Conservation (phyloP, 1,284 basidiomycete genomes). For the Ceratobasidium sp. region DNA sequence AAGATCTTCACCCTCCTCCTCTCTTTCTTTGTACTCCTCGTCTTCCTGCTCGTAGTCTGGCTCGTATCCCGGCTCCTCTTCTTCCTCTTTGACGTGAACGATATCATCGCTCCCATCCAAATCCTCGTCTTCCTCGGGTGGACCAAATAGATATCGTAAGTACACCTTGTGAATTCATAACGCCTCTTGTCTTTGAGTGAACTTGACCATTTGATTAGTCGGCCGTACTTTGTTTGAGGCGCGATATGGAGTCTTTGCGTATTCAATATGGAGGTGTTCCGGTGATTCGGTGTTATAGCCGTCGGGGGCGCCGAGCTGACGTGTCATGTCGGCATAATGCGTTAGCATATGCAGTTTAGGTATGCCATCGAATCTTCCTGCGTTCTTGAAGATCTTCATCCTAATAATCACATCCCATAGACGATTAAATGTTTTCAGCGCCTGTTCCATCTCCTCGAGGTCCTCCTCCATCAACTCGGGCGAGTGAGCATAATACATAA, state of each 20-base stretch:
- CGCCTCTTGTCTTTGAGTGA: too few relatives aligned
- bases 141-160: neutral
- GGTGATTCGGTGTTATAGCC: constrained; percentile 46
- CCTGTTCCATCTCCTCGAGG: constrained; percentile 8
- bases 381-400: neutral
- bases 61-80: too few relatives aligned
- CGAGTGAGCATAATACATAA: neutral
- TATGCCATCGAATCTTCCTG: constrained; percentile 49
- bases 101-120: neutral
- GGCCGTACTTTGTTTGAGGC: constrained; percentile 26
- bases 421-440: constrained; percentile 15
- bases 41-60: too few relatives aligned
- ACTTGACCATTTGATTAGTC: constrained; percentile 25
- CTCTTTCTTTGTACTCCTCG: too few relatives aligned
- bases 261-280: constrained; percentile 47
- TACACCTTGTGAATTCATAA: too few relatives aligned
- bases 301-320: constrained; percentile 39
- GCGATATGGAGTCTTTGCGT: constrained; percentile 31
- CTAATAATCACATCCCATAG: neutral
- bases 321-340: constrained; percentile 34
- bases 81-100: neutral
- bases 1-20: too few relatives aligned
- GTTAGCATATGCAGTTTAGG: constrained; percentile 58
- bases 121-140: neutral
- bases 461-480: neutral